These are phyloP conservation scores for Boletus rubroflammeus DNA, from an alignment of 768 basidiomycete genomes.

Conservation along the genomic window DNA sequence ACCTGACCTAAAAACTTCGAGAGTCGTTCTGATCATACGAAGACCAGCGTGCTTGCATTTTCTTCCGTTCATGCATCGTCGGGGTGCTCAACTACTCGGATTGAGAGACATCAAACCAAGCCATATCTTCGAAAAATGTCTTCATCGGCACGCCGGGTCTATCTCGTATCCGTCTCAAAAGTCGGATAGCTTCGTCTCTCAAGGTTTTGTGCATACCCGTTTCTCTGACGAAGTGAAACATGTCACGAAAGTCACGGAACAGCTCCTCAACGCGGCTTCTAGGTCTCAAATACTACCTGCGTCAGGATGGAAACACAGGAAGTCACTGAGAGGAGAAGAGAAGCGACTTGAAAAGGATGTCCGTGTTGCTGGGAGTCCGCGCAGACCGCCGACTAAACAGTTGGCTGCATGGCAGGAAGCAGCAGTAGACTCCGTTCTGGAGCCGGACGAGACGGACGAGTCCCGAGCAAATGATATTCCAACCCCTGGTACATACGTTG, in stretches of 20 bases:
- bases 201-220: neutral
- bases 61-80: slow-evolving; percentile 31
- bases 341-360: slow-evolving; percentile 34
- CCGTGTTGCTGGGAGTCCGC: slow-evolving; percentile 1
- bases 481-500: slow-evolving; percentile 49
- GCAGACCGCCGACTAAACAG: slow-evolving; percentile 23
- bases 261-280: slow-evolving; percentile 35
- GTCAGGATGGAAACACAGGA: slow-evolving; percentile 37
- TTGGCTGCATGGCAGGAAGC: slow-evolving; percentile 26
- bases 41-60: slow-evolving; percentile 5
- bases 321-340: slow-evolving; percentile 37
- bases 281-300: slow-evolving; percentile 21
- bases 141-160: neutral
- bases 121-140: slow-evolving; percentile 11
- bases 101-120: slow-evolving; percentile 15
- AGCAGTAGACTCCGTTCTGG: slow-evolving; percentile 8
- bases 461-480: slow-evolving; percentile 18
- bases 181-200: neutral
- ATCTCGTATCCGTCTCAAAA: neutral
- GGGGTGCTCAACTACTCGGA: slow-evolving; percentile 16
- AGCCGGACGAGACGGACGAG: slow-evolving; percentile 13
- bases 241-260: slow-evolving; percentile 23
- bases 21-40: no score
- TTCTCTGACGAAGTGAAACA: slow-evolving; percentile 2
- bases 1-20: no score